Percentiles rank a stretch among this genome's conserved stretches.
Evolutionary conservation across 2,329 filamentous ascomycete species (phyloP).

Genomic region (Ceratocystis lukuohia): DNA sequence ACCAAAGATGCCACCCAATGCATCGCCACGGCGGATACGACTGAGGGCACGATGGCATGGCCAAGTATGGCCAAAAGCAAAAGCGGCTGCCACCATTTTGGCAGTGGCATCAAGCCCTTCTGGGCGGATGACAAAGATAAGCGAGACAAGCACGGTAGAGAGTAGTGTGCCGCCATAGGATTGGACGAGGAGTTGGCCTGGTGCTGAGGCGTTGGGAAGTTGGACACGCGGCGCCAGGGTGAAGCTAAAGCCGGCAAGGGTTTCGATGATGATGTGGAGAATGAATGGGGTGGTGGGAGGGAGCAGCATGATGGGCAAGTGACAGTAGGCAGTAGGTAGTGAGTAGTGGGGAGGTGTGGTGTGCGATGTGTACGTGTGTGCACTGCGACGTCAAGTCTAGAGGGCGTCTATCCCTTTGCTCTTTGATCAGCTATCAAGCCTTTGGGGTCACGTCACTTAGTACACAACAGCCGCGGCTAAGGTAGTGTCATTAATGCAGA

Average conservation of each 20-base stretch:
- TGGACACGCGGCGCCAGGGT: slow-evolving; percentile 32
- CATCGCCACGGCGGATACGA: slow-evolving; percentile 24
- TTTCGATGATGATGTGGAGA: slow-evolving; percentile 30
- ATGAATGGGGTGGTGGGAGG: slow-evolving; percentile 27
- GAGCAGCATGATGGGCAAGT: slow-evolving; percentile 17
- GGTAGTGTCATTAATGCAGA: not conserved
- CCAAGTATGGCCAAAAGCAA: slow-evolving; percentile 38
- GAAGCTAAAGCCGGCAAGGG: slow-evolving; percentile 35
- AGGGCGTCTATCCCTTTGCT: too few species aligned
- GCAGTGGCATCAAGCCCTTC: slow-evolving; percentile 25
- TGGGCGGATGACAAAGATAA: slow-evolving; percentile 27
- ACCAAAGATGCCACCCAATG: slow-evolving; percentile 27
- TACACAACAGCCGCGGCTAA: not conserved
- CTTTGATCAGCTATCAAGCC: too few species aligned
- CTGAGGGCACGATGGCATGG: slow-evolving; percentile 33
- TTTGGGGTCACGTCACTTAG: not conserved
- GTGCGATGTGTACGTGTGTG: not conserved
- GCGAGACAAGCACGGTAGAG: slow-evolving; percentile 33
- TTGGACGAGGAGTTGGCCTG: slow-evolving; percentile 32
- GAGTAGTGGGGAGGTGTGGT: not conserved
- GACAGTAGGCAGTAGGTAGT: not conserved
- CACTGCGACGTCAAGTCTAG: not conserved
- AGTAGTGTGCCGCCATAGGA: slow-evolving; percentile 37
- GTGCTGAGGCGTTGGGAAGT: slow-evolving; percentile 29
- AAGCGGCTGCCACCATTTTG: slow-evolving; percentile 28